Percentiles rank a stretch among this genome's conserved stretches.
Conservation (phyloP, 345 rosid species). For the Noccaea bulbosa region DNA sequence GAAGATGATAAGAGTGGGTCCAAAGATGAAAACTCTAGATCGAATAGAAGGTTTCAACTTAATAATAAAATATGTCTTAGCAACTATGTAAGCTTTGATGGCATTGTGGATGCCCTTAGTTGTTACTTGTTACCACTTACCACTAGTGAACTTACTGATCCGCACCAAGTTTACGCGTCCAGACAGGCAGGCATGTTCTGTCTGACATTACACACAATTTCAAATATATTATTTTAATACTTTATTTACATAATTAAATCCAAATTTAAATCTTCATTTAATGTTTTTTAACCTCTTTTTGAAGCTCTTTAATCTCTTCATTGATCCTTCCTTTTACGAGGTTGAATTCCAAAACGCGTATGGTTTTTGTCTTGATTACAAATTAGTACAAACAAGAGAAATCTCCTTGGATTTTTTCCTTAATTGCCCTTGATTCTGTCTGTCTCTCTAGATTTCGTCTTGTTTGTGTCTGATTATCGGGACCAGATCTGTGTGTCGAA, state of each 20-base stretch:
- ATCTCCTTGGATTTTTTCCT: not conserved
- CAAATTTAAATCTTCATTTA: conserved; percentile 23
- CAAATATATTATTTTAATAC: conserved; percentile 7
- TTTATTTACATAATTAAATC: conserved; percentile 16
- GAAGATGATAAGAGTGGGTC: no score
- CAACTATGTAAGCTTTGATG: no score
- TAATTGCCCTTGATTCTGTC: not conserved
- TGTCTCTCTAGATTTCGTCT: conserved; percentile 3
- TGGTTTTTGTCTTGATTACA: conserved; percentile 6
- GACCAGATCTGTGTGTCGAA: conserved; percentile 30
- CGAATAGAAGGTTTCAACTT: no score
- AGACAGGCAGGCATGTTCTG: conserved; percentile 47
- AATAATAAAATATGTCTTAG: no score
- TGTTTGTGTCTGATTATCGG: conserved; percentile 19
- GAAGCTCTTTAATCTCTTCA: conserved; percentile 24
- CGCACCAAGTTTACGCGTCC: conserved; percentile 37
- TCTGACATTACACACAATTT: conserved; percentile 28
- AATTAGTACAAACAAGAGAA: conserved; percentile 7
- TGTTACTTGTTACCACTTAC: not conserved
- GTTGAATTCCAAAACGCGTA: conserved; percentile 32
- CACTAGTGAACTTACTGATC: not conserved
- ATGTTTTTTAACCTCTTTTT: not conserved
- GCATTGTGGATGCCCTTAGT: no score
- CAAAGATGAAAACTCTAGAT: no score
- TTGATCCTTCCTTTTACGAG: conserved; percentile 37